Evolutionary conservation across 2,329 filamentous ascomycete genomes (phyloP).

Genomic region (Ceratocystis huliohia): DNA sequence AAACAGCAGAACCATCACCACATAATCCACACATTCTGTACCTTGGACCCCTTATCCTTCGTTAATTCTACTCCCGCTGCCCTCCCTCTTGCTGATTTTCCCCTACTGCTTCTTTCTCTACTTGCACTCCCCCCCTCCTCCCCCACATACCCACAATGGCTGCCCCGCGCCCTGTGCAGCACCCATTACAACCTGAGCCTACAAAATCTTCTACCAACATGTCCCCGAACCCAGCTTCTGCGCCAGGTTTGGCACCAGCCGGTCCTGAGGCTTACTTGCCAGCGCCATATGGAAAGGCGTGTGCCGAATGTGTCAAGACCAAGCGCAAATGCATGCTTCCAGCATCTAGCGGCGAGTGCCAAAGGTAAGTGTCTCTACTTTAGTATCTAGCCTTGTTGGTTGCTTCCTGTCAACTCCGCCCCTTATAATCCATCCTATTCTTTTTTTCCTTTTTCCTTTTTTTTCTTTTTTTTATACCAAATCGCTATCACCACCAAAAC

Average conservation of each 20-base stretch:
- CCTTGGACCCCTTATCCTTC: background rate
- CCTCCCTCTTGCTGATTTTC: background rate
- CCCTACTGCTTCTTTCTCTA: background rate
- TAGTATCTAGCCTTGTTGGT: background rate
- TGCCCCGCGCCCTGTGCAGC: background rate
- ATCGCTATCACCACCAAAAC: too few species aligned
- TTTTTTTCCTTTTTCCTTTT: background rate
- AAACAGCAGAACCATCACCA: background rate
- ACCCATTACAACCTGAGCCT: background rate
- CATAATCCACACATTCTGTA: background rate
- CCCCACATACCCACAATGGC: background rate
- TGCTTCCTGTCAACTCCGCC: background rate
- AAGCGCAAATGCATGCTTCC: slow-evolving; percentile 35
- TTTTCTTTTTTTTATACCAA: background rate
- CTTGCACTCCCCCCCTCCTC: background rate
- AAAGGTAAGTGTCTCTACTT: slow-evolving; percentile 26
- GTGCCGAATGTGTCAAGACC: slow-evolving; percentile 32
- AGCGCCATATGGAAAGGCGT: slow-evolving; percentile 33
- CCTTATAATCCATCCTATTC: background rate
- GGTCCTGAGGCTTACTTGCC: slow-evolving; percentile 21
- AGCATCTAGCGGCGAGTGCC: slow-evolving; percentile 26
- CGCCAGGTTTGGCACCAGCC: background rate
- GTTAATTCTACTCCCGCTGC: background rate
- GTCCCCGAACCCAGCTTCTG: background rate
- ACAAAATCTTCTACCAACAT: background rate